Percentiles rank a stretch among this genome's conserved stretches.
Evolutionary conservation across 768 basidiomycete genomes (phyloP).

Genomic region (Rhodotorula paludigena): DNA sequence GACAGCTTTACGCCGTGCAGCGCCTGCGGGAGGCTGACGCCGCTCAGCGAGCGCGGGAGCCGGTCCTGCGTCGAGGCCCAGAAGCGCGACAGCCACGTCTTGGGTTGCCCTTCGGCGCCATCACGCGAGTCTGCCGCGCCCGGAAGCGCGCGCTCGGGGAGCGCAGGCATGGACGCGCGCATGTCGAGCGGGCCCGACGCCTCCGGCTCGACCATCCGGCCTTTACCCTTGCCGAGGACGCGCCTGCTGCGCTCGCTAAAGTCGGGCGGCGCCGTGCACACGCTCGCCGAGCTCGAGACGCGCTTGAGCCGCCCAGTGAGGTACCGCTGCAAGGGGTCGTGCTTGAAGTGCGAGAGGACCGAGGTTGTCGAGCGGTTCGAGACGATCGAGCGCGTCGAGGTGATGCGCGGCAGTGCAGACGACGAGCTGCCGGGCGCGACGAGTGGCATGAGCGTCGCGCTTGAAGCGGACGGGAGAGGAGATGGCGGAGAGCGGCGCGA

Average conservation of each 20-base stretch:
- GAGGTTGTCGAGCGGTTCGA: slow-evolving; percentile 1
- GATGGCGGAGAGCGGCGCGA: not conserved
- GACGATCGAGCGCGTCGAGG: not conserved
- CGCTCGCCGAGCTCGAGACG: slow-evolving; percentile 2
- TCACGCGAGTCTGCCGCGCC: not conserved
- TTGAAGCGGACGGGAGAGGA: no score
- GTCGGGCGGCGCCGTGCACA: slow-evolving; percentile 27
- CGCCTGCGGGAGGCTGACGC: no score
- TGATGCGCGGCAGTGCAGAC: not conserved
- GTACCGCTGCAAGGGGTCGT: slow-evolving; percentile 8
- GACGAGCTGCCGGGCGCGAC: not conserved
- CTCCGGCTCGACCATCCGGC: slow-evolving; percentile 6
- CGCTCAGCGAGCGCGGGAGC: no score
- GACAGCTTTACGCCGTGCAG: no score
- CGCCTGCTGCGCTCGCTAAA: slow-evolving; percentile 2
- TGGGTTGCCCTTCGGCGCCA: not conserved
- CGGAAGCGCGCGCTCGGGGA: no score
- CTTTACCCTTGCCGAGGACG: slow-evolving; percentile 22
- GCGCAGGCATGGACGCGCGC: not conserved
- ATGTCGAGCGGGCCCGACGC: not conserved
- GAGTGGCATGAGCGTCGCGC: no score
- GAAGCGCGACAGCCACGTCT: slow-evolving; percentile 29
- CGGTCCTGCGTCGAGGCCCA: no score
- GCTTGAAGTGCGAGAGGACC: slow-evolving; percentile 2
- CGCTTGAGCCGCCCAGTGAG: not conserved